Conservation (phyloP, 441 rosid genomes). For the Capsella rubella region DNA sequence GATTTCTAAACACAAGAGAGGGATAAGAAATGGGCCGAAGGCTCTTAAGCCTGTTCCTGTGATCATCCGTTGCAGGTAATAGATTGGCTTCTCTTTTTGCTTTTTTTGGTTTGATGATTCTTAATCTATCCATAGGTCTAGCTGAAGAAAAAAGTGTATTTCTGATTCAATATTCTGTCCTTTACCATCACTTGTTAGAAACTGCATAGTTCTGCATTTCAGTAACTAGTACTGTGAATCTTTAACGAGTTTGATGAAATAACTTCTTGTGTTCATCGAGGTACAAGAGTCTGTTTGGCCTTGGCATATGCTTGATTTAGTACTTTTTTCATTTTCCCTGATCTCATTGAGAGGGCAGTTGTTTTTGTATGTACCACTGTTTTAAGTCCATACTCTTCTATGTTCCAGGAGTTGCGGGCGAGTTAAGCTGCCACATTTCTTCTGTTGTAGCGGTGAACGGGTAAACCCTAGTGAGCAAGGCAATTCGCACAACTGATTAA, state of each 20-base stretch:
- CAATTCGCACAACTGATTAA: conserved; percentile 13
- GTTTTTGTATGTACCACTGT: neutral
- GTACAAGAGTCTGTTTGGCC: conserved; percentile 13
- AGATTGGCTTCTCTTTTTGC: conserved; percentile 6
- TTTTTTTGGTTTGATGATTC: conserved; percentile 5
- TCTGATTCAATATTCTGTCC: neutral
- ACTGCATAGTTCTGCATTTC: neutral
- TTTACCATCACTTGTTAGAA: neutral
- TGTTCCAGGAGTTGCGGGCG: conserved; percentile 79
- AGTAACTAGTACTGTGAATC: neutral
- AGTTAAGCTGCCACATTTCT: conserved; percentile 87
- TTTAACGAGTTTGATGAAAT: conserved; percentile 16
- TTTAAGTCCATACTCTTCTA: conserved; percentile 10
- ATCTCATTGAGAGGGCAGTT: neutral
- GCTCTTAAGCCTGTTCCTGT: conserved; percentile 88
- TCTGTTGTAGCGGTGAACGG: conserved; percentile 84
- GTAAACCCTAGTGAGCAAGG: conserved; percentile 45
- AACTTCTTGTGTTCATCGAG: conserved; percentile 2
- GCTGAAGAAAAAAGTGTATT: conserved; percentile 2
- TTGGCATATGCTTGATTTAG: conserved; percentile 10
- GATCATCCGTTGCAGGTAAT: conserved; percentile 81
- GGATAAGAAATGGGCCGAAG: conserved; percentile 90
- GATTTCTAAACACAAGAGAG: conserved; percentile 78
- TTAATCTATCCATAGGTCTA: neutral
- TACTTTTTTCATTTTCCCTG: neutral